Evolutionary conservation across 2,329 filamentous ascomycete genomes (phyloP).

Genomic region (Endothia cerciana): DNA sequence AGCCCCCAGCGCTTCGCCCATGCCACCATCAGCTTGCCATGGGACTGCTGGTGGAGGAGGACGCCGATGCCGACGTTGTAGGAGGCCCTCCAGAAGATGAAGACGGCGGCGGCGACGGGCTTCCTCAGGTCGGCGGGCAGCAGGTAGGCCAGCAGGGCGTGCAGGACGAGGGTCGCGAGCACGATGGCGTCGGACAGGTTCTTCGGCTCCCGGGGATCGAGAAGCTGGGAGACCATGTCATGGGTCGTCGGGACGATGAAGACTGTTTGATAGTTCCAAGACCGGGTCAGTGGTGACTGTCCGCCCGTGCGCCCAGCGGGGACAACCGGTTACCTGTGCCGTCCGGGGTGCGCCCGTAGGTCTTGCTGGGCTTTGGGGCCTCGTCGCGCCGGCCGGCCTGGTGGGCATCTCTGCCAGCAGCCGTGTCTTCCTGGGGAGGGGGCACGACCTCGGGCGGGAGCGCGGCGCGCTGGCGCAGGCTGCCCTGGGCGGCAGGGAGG

Average conservation of each 20-base stretch:
- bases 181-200: constrained; percentile 86
- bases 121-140: constrained; percentile 72
- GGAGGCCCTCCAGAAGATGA: constrained; percentile 87
- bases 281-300: background rate
- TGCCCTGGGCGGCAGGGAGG: constrained; percentile 36
- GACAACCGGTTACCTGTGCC: constrained; percentile 70
- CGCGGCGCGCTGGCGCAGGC: constrained; percentile 30
- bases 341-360: constrained; percentile 87
- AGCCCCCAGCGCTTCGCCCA: constrained; percentile 87
- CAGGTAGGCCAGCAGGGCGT: constrained; percentile 74
- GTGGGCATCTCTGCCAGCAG: constrained; percentile 8
- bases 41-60: constrained; percentile 86
- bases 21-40: constrained; percentile 80
- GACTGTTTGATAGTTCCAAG: constrained; percentile 57
- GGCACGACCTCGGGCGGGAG: constrained; percentile 8
- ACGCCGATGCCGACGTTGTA: constrained; percentile 96
- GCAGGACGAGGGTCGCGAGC: constrained; percentile 73
- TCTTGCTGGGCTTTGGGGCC: constrained; percentile 62
- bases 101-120: constrained; percentile 79
- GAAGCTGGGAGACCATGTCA: constrained; percentile 97
- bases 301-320: constrained; percentile 1
- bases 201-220: constrained; percentile 93
- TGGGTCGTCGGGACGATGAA: constrained; percentile 95
- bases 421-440: background rate
- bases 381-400: constrained; percentile 15